A percentile compares a stretch with the other conserved stretches of the same genome.
These are phyloP conservation scores for Sicyos baderoa DNA, from an alignment of 306 rosid species.

Conservation along the genomic window DNA sequence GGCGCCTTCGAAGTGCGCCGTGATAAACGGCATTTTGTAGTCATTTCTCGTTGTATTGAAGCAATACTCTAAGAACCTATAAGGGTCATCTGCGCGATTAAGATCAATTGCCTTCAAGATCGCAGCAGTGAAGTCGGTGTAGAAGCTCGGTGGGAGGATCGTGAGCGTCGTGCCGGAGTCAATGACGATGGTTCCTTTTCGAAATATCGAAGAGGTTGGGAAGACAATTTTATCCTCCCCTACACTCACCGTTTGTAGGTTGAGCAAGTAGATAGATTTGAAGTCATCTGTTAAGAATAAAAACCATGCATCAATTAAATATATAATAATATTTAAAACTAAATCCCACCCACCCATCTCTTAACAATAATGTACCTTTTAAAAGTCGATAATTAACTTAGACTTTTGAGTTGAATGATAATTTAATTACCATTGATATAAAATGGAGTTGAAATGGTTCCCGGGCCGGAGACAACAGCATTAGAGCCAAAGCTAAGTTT, in stretches of 20 bases:
- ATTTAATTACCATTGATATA: not conserved
- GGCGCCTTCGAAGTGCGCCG: slow-evolving; percentile 20
- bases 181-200: slow-evolving; percentile 22
- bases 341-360: too few species aligned
- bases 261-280: slow-evolving; percentile 20
- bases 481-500: slow-evolving; percentile 26
- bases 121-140: slow-evolving; percentile 2
- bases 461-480: slow-evolving; percentile 24
- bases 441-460: slow-evolving; percentile 26
- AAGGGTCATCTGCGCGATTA: not conserved
- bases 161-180: slow-evolving; percentile 40
- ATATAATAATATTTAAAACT: too few species aligned
- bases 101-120: not conserved
- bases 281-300: not conserved
- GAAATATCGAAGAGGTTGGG: not conserved
- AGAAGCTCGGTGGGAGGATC: not conserved
- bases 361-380: too few species aligned
- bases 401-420: too few species aligned
- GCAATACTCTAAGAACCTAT: slow-evolving; percentile 12
- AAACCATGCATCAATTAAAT: too few species aligned
- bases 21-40: slow-evolving; percentile 8
- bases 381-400: too few species aligned
- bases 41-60: not conserved
- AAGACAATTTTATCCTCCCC: not conserved
- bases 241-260: slow-evolving; percentile 27